phyloP scores from a whole-genome alignment of 257 asterid species.

The Marsdenia floribunda region DNA sequence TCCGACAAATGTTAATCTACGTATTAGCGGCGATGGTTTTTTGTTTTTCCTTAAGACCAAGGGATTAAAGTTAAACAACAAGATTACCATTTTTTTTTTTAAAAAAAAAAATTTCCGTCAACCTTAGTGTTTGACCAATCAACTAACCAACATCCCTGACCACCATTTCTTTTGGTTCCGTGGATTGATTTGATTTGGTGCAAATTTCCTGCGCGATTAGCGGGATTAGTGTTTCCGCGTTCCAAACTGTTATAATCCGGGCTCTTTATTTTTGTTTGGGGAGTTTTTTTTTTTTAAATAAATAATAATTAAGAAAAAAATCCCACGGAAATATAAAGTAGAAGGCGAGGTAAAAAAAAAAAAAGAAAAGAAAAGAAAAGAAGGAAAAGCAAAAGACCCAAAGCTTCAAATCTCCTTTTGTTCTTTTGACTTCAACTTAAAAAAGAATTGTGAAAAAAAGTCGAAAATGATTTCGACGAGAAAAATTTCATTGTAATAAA shows the following conservation, averaged over 20 bases:
- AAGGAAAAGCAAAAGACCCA: background rate
- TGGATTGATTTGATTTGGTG: background rate
- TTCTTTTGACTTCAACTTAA: slow-evolving; percentile 4
- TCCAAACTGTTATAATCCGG: background rate
- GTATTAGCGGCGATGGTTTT: background rate
- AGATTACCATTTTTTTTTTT: too few relatives aligned
- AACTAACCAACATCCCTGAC: background rate
- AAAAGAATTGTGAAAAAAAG: too few relatives aligned
- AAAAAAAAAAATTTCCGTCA: background rate
- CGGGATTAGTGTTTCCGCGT: slow-evolving; percentile 1
- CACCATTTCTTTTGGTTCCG: background rate
- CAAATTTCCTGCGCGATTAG: slow-evolving; percentile 5
- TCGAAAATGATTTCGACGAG: too few relatives aligned
- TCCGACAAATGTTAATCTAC: background rate
- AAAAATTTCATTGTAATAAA: too few relatives aligned
- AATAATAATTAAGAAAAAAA: background rate
- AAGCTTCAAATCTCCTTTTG: background rate
- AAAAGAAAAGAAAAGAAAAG: background rate
- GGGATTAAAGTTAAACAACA: background rate
- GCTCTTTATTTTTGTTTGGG: background rate
- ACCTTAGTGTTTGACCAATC: background rate
- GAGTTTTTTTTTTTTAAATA: background rate
- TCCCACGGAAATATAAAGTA: background rate
- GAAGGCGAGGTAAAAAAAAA: background rate
- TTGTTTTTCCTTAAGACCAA: background rate